Percentiles rank a stretch among this genome's conserved stretches.
These are phyloP conservation scores for Glycine soja DNA, from an alignment of 306 rosid genomes.

Conservation along the genomic window DNA sequence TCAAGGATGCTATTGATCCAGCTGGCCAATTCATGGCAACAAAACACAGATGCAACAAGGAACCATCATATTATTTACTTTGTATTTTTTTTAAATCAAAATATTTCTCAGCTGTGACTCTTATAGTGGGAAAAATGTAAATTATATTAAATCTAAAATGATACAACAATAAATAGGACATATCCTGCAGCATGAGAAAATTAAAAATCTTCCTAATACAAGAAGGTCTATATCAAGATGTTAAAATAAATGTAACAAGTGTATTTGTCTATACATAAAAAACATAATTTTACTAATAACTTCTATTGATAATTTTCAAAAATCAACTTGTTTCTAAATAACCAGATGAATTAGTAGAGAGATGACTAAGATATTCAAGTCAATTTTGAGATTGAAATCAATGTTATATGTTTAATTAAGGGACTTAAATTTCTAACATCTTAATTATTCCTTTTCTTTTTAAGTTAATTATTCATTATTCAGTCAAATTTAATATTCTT, in stretches of 20 bases:
- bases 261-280: no score
- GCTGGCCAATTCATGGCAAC: slow-evolving; percentile 46
- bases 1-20: slow-evolving; percentile 29
- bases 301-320: no score
- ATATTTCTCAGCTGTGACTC: neutral
- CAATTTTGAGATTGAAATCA: no score
- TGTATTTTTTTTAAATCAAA: neutral
- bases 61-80: neutral
- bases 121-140: no score
- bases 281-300: no score
- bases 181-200: no score
- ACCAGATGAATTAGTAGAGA: neutral
- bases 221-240: no score
- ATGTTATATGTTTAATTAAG: neutral
- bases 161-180: no score
- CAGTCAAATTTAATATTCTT: neutral
- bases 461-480: neutral
- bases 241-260: no score
- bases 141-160: no score
- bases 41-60: neutral
- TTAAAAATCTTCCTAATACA: no score
- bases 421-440: neutral
- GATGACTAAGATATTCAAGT: neutral
- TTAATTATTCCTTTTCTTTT: neutral
- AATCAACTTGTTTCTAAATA: no score